Percentiles rank a stretch among this genome's conserved stretches.
phyloP scores from a whole-genome alignment of 164 flowering plant genomes.

The Magnolia kwangsiensis region DNA sequence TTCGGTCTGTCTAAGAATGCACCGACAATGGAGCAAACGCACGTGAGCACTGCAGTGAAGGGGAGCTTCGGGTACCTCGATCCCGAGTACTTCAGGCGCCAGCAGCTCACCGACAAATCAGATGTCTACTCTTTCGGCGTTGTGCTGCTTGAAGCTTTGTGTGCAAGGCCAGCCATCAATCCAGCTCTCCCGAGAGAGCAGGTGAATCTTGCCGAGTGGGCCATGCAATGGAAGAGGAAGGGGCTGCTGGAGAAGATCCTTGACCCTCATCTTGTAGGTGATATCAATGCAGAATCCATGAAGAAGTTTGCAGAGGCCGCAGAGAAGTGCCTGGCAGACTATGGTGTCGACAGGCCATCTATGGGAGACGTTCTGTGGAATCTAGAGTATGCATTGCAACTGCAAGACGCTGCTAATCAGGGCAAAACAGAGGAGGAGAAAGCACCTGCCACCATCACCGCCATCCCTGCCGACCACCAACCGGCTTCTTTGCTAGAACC shows the following conservation, averaged over 20 bases:
- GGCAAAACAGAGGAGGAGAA: conserved; percentile 1
- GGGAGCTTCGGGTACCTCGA: conserved; percentile 25
- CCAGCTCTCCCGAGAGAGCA: conserved; percentile 26
- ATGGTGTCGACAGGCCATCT: conserved; percentile 22
- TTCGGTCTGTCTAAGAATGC: conserved; percentile 24
- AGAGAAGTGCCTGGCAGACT: conserved; percentile 23
- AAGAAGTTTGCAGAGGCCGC: conserved; percentile 25
- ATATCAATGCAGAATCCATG: conserved; percentile 16
- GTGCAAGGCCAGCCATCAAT: conserved; percentile 23
- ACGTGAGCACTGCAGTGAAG: conserved; percentile 26
- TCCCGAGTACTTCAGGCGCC: conserved; percentile 22
- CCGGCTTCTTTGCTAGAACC: neutral
- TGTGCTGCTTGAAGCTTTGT: conserved; percentile 19
- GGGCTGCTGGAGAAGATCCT: conserved; percentile 25
- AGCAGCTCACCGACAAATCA: conserved; percentile 23
- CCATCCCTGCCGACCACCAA: neutral
- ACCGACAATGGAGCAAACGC: conserved; percentile 21
- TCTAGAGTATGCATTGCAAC: conserved; percentile 23
- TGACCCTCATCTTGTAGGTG: conserved; percentile 11
- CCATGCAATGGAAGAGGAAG: conserved; percentile 25
- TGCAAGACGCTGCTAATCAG: conserved; percentile 13
- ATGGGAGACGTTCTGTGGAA: conserved; percentile 28
- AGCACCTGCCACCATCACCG: neutral
- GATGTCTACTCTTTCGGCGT: conserved; percentile 25
- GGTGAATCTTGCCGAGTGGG: conserved; percentile 29